Conservation (phyloP, 768 basidiomycete species). For the Xerocomellus chrysenteron region DNA sequence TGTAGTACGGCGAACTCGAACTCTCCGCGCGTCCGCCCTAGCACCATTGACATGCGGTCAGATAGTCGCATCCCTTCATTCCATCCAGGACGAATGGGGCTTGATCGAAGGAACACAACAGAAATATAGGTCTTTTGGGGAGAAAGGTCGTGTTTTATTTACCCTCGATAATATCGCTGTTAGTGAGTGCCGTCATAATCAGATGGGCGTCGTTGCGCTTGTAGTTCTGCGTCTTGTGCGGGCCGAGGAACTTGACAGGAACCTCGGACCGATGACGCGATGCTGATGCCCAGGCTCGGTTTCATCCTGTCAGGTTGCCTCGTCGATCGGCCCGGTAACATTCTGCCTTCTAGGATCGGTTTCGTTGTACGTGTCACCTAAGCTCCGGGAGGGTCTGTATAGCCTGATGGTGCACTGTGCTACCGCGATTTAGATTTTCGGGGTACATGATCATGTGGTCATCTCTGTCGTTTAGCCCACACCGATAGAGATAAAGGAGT, state of each 20-base stretch:
- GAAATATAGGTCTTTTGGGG: neutral
- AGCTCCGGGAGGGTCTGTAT: too few relatives aligned
- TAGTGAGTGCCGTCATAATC: neutral
- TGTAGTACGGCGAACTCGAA: neutral
- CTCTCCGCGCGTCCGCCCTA: neutral
- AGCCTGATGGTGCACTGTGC: too few relatives aligned
- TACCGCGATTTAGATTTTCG: too few relatives aligned
- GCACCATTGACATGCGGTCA: neutral
- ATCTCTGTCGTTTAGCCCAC: too few relatives aligned
- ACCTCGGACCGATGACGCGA: neutral
- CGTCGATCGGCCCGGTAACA: too few relatives aligned
- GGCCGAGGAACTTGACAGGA: neutral
- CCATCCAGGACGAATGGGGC: neutral
- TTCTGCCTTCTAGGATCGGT: too few relatives aligned
- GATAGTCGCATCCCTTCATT: neutral
- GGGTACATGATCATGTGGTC: too few relatives aligned
- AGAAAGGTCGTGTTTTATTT: neutral
- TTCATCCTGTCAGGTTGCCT: too few relatives aligned
- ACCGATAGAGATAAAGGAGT: slow-evolving; percentile 1
- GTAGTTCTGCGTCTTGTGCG: neutral
- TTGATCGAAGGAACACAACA: neutral
- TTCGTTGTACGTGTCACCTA: too few relatives aligned
- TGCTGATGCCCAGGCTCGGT: too few relatives aligned
- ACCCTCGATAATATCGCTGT: neutral
- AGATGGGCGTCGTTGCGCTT: neutral